These are phyloP conservation scores for Sclerotinia spermophila DNA, from an alignment of 2,329 filamentous ascomycete genomes.

Conservation along the genomic window DNA sequence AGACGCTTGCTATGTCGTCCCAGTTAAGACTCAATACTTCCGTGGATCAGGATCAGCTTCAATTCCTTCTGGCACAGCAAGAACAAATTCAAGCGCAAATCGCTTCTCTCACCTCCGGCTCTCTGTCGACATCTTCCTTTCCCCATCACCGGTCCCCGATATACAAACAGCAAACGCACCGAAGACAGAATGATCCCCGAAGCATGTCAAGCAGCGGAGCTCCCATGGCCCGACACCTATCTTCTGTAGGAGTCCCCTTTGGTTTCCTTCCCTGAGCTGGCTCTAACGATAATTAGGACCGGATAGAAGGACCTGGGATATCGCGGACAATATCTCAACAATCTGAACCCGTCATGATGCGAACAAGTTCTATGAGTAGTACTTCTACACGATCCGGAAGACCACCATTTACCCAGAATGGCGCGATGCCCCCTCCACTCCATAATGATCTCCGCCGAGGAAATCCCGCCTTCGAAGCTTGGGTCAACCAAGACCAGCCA, in stretches of 20 bases:
- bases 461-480: conserved; percentile 29
- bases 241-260: conserved; percentile 30
- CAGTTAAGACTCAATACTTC: conserved; percentile 27
- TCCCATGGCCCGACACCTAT: conserved; percentile 31
- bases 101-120: conserved; percentile 21
- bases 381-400: conserved; percentile 30
- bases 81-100: conserved; percentile 33
- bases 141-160: conserved; percentile 31
- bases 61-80: conserved; percentile 30
- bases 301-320: conserved; percentile 26
- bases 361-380: conserved; percentile 31
- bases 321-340: conserved; percentile 33
- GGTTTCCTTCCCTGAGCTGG: conserved; percentile 20
- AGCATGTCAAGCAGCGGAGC: conserved; percentile 34
- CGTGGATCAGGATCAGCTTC: conserved; percentile 24
- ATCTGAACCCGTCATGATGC: conserved; percentile 33
- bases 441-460: conserved; percentile 28
- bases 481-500: conserved; percentile 32
- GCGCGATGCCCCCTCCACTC: conserved; percentile 29
- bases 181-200: conserved; percentile 32
- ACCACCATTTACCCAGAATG: conserved; percentile 31
- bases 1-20: conserved; percentile 27
- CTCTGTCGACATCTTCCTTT: conserved; percentile 21
- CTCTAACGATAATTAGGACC: conserved; percentile 34
- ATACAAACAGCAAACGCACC: conserved; percentile 31